Evolutionary conservation across 1,139 yeast genomes (phyloP).

Genomic region (Yamadazyma mexicana): DNA sequence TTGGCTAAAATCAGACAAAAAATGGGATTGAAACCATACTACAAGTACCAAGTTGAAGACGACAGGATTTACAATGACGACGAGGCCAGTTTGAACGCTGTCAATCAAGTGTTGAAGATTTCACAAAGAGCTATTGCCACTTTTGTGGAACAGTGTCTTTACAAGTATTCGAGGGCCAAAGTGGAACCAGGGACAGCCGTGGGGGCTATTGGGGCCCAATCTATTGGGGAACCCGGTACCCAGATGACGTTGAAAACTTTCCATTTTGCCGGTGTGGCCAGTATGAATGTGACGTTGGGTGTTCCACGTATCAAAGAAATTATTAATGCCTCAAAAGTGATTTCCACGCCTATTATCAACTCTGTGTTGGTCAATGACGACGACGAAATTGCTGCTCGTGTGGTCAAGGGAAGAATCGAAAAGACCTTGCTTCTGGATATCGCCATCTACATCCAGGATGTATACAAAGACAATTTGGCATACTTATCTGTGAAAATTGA

Average conservation of each 20-base stretch:
- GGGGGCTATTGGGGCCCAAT: constrained; percentile 98
- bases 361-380: constrained; percentile 90
- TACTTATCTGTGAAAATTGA: constrained; percentile 82
- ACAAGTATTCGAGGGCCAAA: constrained; percentile 83
- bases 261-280: constrained; percentile 99
- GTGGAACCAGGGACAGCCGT: constrained; percentile 99
- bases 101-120: constrained; percentile 74
- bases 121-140: constrained; percentile 58
- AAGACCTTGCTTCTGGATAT: constrained; percentile 87
- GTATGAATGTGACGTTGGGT: constrained; percentile 98
- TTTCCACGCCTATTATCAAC: constrained; percentile 95
- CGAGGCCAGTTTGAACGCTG: constrained; percentile 42
- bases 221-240: constrained; percentile 99
- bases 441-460: constrained; percentile 89
- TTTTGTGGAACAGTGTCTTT: constrained; percentile 75
- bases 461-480: constrained; percentile 78
- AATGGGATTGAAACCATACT: constrained; percentile 41
- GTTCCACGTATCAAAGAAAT: constrained; percentile 99
- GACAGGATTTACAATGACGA: constrained; percentile 52
- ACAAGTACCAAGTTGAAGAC: constrained; percentile 32
- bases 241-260: constrained; percentile 98
- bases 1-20: constrained; percentile 60
- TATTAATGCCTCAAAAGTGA: constrained; percentile 92
- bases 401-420: constrained; percentile 96
- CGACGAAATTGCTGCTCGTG: constrained; percentile 97